These are phyloP conservation scores for Nakazawaea wyomingensis DNA, from an alignment of 805 yeast species.

Conservation along the genomic window DNA sequence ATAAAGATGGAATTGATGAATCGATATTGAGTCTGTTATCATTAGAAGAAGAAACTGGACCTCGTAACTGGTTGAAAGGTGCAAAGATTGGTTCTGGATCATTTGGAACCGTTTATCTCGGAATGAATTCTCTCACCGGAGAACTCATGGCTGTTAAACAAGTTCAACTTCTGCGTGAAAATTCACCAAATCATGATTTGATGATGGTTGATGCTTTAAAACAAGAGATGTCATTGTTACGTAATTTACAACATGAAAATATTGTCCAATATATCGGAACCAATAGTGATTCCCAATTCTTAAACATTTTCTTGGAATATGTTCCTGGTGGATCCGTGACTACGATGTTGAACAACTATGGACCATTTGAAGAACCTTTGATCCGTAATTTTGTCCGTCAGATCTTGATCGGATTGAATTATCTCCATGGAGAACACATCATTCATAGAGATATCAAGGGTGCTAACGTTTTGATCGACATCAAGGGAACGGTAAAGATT, in stretches of 20 bases:
- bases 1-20: constrained; percentile 30
- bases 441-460: constrained; percentile 65
- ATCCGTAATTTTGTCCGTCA: constrained; percentile 51
- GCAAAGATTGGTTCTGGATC: constrained; percentile 92
- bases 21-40: constrained; percentile 29
- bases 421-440: constrained; percentile 51
- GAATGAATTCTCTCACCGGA: constrained; percentile 88
- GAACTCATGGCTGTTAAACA: constrained; percentile 97
- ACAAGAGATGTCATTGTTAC: constrained; percentile 72
- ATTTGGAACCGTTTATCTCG: constrained; percentile 89
- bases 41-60: constrained; percentile 45
- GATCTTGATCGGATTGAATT: constrained; percentile 49
- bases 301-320: constrained; percentile 69
- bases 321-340: constrained; percentile 46
- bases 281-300: constrained; percentile 59
- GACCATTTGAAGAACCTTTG: constrained; percentile 58
- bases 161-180: constrained; percentile 57
- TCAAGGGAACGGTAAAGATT: constrained; percentile 56
- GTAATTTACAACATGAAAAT: constrained; percentile 82
- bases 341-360: constrained; percentile 51
- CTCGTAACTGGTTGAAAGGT: constrained; percentile 87
- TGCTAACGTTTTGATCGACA: constrained; percentile 55
- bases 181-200: constrained; percentile 24
- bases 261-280: constrained; percentile 92
- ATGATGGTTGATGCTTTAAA: constrained; percentile 74